Evolutionary conservation across 2,329 filamentous ascomycete genomes (phyloP), one percentile per base, ranked within the genome.

Genomic region (Pestalotiopsis sp.): DNA sequence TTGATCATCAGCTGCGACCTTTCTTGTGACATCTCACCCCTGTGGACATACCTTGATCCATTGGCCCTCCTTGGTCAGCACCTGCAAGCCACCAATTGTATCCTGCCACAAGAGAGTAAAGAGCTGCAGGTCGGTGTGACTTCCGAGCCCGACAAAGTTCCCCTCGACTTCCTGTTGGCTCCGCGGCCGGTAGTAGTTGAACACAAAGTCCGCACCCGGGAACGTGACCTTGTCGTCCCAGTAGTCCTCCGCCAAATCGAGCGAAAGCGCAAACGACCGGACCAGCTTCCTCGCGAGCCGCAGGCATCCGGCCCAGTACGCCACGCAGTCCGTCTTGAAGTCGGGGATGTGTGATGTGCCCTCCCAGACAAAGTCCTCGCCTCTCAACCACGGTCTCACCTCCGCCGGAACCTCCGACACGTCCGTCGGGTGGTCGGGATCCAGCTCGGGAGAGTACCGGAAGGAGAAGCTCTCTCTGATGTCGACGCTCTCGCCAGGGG

Each of bases 201-300:
- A 74, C 3, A 79, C 81, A 20, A 81, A 74, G 4, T 80, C 77
- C 7, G 80, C 81, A 41, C 82, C 87, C 0, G 88, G 88, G 70
- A 86, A 83, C 0, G 81, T 84, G 20, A 85, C 83, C 66, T 87
- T 84, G 3, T 78, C 77, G 69, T 90, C 87, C 73, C 90, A 90
- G 67, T 86, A 85, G 41, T 82, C 73, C 72, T 90, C 88, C 0
- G 83, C 80, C 3, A 90, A 78, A 12, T 83, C 82, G 2, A 90
- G 80, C 4, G 84, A 84, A 2, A 91, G 79, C 0, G 88, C 87
- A 72, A 91, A 88, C 6, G 83, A 77, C 4, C 80, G 79, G 2
- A 87, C 82, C 39, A 90, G 75, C 45, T 80, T 82, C 25, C 88
- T 81, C 0, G 87, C 84, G 1, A 90, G 79, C 0, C 72, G 78